Conservation (phyloP, 2,329 filamentous ascomycete genomes). For the Cercospora brassicicola region DNA sequence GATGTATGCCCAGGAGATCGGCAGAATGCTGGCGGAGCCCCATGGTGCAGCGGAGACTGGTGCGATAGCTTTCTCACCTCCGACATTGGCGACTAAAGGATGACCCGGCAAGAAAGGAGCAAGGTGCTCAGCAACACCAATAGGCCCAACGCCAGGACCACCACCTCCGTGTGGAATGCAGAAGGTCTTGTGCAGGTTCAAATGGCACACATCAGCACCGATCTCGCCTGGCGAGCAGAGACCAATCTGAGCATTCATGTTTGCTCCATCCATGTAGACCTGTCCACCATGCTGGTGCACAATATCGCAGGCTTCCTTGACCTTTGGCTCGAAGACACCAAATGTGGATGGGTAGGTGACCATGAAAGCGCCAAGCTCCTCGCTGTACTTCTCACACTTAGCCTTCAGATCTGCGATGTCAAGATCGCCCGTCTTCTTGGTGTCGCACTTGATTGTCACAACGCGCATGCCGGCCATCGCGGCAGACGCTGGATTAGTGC, state of each 20-base stretch:
- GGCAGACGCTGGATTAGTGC: conserved; percentile 91
- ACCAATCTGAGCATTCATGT: conserved; percentile 98
- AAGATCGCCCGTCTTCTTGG: conserved; percentile 75
- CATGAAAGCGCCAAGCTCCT: conserved; percentile 90
- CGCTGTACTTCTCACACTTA: conserved; percentile 85
- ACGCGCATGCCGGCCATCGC: conserved; percentile 96
- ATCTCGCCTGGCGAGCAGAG: conserved; percentile 93
- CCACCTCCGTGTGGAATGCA: conserved; percentile 96
- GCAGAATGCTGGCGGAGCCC: conserved; percentile 87
- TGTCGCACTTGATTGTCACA: conserved; percentile 86
- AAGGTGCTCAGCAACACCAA: conserved; percentile 84
- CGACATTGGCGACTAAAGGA: conserved; percentile 57
- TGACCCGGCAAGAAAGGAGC: conserved; percentile 73
- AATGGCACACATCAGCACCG: conserved; percentile 92
- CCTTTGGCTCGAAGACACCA: conserved; percentile 87
- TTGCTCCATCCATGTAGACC: conserved; percentile 98
- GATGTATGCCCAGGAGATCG: conserved; percentile 94
- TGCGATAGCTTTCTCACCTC: conserved; percentile 59
- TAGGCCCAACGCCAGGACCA: conserved; percentile 88
- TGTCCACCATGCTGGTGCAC: conserved; percentile 87
- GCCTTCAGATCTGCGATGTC: conserved; percentile 81
- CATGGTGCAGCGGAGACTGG: conserved; percentile 80
- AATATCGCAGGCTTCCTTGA: conserved; percentile 80
- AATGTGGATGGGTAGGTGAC: conserved; percentile 95
- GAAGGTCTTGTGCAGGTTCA: conserved; percentile 98